Conservation (phyloP, 768 basidiomycete species). For the Tephrocybe rancida region DNA sequence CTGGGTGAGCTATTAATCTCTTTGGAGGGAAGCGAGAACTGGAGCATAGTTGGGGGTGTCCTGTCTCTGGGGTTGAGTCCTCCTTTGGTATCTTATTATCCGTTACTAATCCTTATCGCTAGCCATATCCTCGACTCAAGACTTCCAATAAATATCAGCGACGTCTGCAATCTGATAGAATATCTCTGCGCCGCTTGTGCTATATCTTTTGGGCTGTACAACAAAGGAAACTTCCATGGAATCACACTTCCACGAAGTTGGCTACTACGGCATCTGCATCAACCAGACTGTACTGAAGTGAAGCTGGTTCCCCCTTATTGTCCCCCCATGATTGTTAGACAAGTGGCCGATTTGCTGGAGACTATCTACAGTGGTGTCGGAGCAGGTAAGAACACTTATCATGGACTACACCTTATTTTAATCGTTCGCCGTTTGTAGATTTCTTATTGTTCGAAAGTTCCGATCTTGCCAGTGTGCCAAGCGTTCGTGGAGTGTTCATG, state of each 20-base stretch:
- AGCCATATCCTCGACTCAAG: conserved; percentile 46
- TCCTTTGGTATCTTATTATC: neutral
- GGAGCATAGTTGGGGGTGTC: conserved; percentile 36
- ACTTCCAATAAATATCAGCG: conserved; percentile 44
- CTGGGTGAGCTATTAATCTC: conserved; percentile 24
- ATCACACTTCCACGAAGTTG: conserved; percentile 58
- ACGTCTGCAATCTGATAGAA: conserved; percentile 57
- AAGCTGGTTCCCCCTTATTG: neutral
- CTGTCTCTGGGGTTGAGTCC: conserved; percentile 40
- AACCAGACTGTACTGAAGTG: conserved; percentile 11
- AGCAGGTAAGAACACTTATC: conserved; percentile 22
- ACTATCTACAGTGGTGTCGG: conserved; percentile 28
- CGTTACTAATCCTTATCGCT: neutral
- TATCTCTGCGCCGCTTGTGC: conserved; percentile 43
- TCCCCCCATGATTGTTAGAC: conserved; percentile 11
- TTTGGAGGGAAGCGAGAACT: conserved; percentile 26
- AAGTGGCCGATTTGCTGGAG: conserved; percentile 26
- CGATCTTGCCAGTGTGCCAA: conserved; percentile 18
- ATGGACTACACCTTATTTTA: neutral
- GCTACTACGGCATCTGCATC: conserved; percentile 32
- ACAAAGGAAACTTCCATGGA: conserved; percentile 35
- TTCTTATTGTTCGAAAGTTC: conserved; percentile 30
- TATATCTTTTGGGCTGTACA: conserved; percentile 30
- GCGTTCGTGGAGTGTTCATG: conserved; percentile 39
- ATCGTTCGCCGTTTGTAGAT: conserved; percentile 17